Base-by-base conservation (phyloP, 2,329 filamentous ascomycete genomes). In the Trichophyton rubrum region DNA sequence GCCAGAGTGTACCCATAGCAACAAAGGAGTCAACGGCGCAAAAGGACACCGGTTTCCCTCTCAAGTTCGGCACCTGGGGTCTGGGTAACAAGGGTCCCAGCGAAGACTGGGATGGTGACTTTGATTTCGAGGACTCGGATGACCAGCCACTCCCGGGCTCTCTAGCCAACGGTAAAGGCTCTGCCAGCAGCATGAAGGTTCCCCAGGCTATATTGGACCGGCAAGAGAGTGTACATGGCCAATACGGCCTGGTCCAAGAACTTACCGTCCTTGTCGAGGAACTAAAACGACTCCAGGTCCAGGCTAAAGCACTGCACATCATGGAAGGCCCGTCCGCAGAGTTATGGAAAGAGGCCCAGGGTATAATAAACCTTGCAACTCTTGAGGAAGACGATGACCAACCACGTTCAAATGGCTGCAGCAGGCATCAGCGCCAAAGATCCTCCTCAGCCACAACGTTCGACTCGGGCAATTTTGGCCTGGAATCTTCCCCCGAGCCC, bases 81-180 rank as follows among this genome's bases (percentile, higher is more conserved):
- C 74, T 85, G 33, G 83, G 84, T 17, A 84, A 79, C 69, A 86
- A 86, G 67, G 83, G 80, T 55, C 82, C 84, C 22, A 85, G 80
- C 24, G 84, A 86, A 68, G 84, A 86, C 68, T 86, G 84, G 84
- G 84, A 86, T 66, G 83, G 83, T 59, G 84, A 86, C 67, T 86
- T 86, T 66, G 83, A 85, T 61, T 85, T 86, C 69, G 80, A 81
- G 22, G 69, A 74, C 11, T 73, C 77, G 27, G 78, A 80, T 24
- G 66, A 67, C 30, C 68, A 69, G 38, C 49, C 59, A 2, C 64
- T 66, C 24, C 55, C 24, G 3, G 71, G 68, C 24, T 65, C 75
- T 53, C 40, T 33, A 3, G 57, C 15, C 27, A 27, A 41, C 17
- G 43, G 40, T 6, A 24, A 27, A 24, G 27, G 33, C 40, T 24